These are phyloP conservation scores for Penicillium soppii DNA, from an alignment of 495 filamentous ascomycete species.

Conservation along the genomic window DNA sequence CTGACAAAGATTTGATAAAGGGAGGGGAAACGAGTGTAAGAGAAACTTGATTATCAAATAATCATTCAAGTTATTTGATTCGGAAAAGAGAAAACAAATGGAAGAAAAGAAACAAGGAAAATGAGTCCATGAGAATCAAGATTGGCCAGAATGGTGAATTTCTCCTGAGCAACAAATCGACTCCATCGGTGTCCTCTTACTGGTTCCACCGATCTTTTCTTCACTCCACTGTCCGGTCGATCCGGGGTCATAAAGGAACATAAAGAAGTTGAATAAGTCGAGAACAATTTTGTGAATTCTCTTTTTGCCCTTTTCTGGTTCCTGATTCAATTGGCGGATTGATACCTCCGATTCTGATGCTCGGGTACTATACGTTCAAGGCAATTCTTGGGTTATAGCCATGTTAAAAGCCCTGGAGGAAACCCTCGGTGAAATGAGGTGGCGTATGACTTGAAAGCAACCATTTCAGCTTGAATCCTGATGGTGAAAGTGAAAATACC, in stretches of 20 bases:
- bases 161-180: not conserved
- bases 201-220: conserved; percentile 19
- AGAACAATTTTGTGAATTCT: no score
- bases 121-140: conserved; percentile 3
- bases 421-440: not conserved
- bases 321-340: conserved; percentile 18
- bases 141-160: conserved; percentile 2
- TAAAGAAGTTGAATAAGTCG: not conserved
- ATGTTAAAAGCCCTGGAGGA: no score
- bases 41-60: not conserved
- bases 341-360: conserved; percentile 12
- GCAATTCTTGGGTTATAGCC: not conserved
- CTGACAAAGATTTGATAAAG: conserved; percentile 3
- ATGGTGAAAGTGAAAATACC: no score
- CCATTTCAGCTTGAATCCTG: no score
- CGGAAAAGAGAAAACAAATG: not conserved
- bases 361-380: not conserved
- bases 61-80: no score
- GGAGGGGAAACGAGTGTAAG: not conserved
- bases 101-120: conserved; percentile 5
- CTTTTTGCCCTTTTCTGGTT: not conserved
- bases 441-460: no score
- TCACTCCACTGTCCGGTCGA: conserved; percentile 27
- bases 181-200: conserved; percentile 4
- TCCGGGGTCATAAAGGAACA: conserved; percentile 22